Evolutionary conservation across 2,329 filamentous ascomycete genomes (phyloP).

Genomic region (Ophiostoma australiae): DNA sequence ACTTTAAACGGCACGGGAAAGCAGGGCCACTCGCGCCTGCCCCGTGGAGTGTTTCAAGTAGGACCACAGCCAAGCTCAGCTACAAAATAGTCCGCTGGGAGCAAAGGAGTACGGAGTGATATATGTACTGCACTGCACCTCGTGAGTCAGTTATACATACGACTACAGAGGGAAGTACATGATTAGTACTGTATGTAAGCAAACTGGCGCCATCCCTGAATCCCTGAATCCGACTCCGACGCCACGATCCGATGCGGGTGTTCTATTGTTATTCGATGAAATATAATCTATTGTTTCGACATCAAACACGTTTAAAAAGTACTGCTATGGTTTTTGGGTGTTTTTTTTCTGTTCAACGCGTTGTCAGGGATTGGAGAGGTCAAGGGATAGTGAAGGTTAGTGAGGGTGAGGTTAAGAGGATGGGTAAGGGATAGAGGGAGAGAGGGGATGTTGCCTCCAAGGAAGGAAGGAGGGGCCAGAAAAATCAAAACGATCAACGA

Average conservation of each 20-base stretch:
- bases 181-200: too few species aligned
- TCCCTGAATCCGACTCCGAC: background rate
- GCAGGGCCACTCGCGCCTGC: background rate
- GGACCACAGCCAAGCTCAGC: background rate
- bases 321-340: background rate
- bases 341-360: background rate
- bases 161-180: too few species aligned
- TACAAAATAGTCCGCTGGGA: background rate
- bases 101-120: too few species aligned
- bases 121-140: too few species aligned
- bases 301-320: background rate
- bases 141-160: too few species aligned
- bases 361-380: background rate
- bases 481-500: too few species aligned
- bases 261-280: too few species aligned
- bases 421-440: background rate
- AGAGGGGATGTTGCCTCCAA: too few species aligned
- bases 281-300: too few species aligned
- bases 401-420: background rate
- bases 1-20: background rate
- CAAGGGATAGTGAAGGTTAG: background rate
- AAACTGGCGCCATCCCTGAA: background rate
- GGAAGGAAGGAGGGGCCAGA: too few species aligned
- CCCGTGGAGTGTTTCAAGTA: constrained; percentile 6
- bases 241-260: too few species aligned